Evolutionary conservation across 1,284 basidiomycete species (phyloP).

Genomic region (Austroboletus niveus): DNA sequence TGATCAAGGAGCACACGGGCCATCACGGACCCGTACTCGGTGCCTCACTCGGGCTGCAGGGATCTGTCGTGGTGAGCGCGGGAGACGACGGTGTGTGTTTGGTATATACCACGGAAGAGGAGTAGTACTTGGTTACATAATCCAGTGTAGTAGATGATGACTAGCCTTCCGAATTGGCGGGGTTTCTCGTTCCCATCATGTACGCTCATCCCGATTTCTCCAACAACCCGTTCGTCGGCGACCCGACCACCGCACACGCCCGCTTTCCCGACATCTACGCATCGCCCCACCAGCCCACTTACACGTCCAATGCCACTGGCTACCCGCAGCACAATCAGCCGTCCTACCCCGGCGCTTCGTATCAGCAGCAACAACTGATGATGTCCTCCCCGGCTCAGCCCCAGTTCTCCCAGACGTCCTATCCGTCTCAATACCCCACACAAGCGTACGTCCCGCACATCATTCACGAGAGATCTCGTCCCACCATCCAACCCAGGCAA

Average conservation of each 20-base stretch:
- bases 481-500: no score
- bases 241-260: constrained; percentile 42
- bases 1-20: constrained; percentile 80
- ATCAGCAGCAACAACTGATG: no score
- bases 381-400: no score
- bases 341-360: no score
- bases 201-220: constrained; percentile 39
- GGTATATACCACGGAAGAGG: constrained; percentile 68
- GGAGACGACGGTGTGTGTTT: constrained; percentile 85
- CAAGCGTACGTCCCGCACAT: no score
- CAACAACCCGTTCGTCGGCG: constrained; percentile 58
- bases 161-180: background rate
- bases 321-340: no score
- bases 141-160: constrained; percentile 9
- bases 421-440: no score
- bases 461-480: no score
- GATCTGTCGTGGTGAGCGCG: constrained; percentile 73
- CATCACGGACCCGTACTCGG: constrained; percentile 81
- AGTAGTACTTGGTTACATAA: constrained; percentile 28
- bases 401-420: no score
- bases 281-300: constrained; percentile 20
- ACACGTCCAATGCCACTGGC: no score
- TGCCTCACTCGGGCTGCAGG: constrained; percentile 68
- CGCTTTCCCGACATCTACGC: constrained; percentile 54
- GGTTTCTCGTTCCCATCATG: constrained; percentile 27